Conservation (phyloP, 2,329 filamentous ascomycete genomes). For the Sordariomycetes sp. region DNA sequence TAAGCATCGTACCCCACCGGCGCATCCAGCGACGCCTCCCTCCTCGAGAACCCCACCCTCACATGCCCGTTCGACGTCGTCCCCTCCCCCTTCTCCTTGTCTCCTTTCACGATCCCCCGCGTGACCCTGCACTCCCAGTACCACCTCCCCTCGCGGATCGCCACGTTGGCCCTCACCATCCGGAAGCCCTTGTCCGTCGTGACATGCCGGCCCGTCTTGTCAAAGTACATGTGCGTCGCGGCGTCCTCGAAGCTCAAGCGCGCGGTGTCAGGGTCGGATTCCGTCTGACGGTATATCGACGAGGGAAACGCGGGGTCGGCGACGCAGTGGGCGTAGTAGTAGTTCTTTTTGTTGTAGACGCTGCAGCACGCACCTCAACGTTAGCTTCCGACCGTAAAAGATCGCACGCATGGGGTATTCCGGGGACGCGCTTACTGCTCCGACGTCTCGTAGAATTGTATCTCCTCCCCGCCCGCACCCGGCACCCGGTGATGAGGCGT, state of each 20-base stretch:
- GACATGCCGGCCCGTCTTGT: slow-evolving; percentile 59
- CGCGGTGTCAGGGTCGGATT: slow-evolving; percentile 69
- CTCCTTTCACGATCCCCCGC: slow-evolving; percentile 46
- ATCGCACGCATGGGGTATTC: background rate
- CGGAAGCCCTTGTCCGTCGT: slow-evolving; percentile 90
- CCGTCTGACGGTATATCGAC: slow-evolving; percentile 77
- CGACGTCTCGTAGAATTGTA: slow-evolving; percentile 49
- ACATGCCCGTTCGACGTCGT: slow-evolving; percentile 49
- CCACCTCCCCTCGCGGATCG: slow-evolving; percentile 75
- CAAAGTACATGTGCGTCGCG: slow-evolving; percentile 73
- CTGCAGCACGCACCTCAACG: slow-evolving; percentile 16
- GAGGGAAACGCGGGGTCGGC: slow-evolving; percentile 79
- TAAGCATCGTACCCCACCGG: slow-evolving; percentile 84
- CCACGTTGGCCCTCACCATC: slow-evolving; percentile 81
- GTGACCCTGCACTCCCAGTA: slow-evolving; percentile 93
- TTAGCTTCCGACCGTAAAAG: background rate
- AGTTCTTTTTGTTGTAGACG: slow-evolving; percentile 56
- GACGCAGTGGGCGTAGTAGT: slow-evolving; percentile 82
- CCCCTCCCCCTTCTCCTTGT: slow-evolving; percentile 23
- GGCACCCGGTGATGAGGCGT: slow-evolving; percentile 39
- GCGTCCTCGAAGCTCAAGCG: slow-evolving; percentile 90
- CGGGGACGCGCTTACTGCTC: slow-evolving; percentile 40
- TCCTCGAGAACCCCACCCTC: slow-evolving; percentile 73
- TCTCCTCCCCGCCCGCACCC: slow-evolving; percentile 31
- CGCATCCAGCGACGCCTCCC: slow-evolving; percentile 70